Conservation (phyloP, 2,329 filamentous ascomycete genomes). For the Colletotrichum sp. region DNA sequence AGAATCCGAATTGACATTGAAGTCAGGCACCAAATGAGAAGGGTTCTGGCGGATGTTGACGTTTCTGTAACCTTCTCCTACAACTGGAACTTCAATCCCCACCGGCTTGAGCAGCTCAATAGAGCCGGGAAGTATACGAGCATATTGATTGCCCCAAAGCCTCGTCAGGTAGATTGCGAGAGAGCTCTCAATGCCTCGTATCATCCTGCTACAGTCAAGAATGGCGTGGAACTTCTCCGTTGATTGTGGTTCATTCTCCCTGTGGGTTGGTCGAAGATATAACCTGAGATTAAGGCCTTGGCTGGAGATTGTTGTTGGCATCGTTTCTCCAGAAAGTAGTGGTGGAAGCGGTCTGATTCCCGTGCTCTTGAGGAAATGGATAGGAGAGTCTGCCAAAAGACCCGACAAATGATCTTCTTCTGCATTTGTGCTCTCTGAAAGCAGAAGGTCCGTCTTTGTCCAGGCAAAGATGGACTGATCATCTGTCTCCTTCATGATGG, state of each 20-base stretch:
- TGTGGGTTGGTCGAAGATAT: background rate
- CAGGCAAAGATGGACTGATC: background rate
- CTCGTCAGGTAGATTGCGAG: background rate
- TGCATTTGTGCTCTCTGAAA: background rate
- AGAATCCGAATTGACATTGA: background rate
- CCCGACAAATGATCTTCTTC: fast-evolving
- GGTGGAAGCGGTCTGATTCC: background rate
- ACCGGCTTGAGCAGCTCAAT: background rate
- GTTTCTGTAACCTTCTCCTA: background rate
- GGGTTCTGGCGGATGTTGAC: background rate
- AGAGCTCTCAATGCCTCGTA: background rate
- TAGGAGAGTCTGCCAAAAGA: background rate
- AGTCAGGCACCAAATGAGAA: background rate
- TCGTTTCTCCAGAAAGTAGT: background rate
- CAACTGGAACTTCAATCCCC: too few species aligned
- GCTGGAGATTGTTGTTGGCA: background rate
- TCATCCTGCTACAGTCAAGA: background rate
- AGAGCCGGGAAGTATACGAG: background rate
- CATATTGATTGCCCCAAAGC: background rate
- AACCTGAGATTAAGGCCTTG: background rate
- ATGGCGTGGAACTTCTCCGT: background rate
- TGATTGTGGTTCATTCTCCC: fast-evolving
- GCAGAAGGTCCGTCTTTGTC: background rate
- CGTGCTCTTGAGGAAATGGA: background rate
- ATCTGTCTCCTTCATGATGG: background rate